Evolutionary conservation across 257 asterid species (phyloP).

Genomic region (Forsythia suspensa): DNA sequence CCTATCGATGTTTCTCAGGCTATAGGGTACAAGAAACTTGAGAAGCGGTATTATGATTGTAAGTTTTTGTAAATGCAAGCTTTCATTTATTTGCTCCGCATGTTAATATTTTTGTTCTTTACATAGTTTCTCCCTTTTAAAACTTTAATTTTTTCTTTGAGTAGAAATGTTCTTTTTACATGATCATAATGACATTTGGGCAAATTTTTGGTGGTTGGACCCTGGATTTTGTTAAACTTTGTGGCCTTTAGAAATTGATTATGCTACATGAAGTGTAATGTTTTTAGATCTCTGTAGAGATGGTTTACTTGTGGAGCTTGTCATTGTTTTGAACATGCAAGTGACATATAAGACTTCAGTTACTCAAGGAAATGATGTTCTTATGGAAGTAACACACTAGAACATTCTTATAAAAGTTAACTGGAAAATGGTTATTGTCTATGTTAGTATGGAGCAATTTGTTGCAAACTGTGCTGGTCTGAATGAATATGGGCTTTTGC

Average conservation of each 20-base stretch:
- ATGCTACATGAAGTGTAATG: not conserved
- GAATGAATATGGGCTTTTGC: not conserved
- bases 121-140: not conserved
- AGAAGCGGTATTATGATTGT: constrained; percentile 86
- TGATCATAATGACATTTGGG: not conserved
- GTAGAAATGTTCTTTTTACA: not conserved
- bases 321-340: not conserved
- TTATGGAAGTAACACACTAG: not conserved
- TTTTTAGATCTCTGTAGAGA: not conserved
- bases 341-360: not conserved
- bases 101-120: not conserved
- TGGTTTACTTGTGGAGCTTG: not conserved
- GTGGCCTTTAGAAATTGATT: not conserved
- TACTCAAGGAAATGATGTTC: not conserved
- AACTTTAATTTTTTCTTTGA: not conserved
- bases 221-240: not conserved
- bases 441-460: not conserved
- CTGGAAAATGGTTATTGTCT: not conserved
- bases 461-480: not conserved
- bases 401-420: not conserved
- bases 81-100: not conserved
- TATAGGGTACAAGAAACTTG: constrained; percentile 87
- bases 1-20: constrained; percentile 96
- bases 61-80: constrained; percentile 31
- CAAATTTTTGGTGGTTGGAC: not conserved